Percentiles rank a stretch among this genome's conserved stretches.
phyloP scores from a whole-genome alignment of 2,329 filamentous ascomycete species.

The Arthrinium phaeospermum region DNA sequence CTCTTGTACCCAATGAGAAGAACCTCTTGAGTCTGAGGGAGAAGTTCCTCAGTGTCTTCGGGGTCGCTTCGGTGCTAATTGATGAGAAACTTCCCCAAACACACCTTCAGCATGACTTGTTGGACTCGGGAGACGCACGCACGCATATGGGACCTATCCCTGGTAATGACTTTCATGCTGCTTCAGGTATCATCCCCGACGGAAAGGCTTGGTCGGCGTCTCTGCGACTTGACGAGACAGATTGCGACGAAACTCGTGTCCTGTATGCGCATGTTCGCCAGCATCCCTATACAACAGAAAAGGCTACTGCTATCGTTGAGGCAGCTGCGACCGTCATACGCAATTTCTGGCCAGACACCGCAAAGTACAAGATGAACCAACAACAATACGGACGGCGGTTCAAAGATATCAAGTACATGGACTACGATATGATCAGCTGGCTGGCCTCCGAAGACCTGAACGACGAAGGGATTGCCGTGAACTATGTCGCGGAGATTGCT shows the following conservation, averaged over 20 bases:
- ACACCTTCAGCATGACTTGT: neutral
- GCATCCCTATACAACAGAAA: neutral
- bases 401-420: neutral
- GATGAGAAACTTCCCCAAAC: neutral
- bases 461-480: neutral
- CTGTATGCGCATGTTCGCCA: neutral
- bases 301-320: neutral
- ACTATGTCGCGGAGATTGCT: too few relatives aligned
- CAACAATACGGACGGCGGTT: neutral
- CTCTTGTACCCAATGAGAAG: neutral
- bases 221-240: neutral
- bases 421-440: neutral
- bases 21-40: neutral
- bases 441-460: neutral
- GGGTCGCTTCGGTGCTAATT: neutral
- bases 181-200: neutral
- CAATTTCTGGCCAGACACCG: neutral
- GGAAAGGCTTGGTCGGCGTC: neutral
- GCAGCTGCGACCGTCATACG: neutral
- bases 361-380: neutral
- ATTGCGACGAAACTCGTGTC: neutral
- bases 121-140: neutral
- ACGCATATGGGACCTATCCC: neutral
- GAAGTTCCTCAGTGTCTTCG: neutral
- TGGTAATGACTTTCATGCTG: neutral